A percentile compares a stretch with the other conserved stretches of the same genome.
These are phyloP conservation scores for Potentilla sterilis DNA, from an alignment of 306 rosid species.

Conservation along the genomic window DNA sequence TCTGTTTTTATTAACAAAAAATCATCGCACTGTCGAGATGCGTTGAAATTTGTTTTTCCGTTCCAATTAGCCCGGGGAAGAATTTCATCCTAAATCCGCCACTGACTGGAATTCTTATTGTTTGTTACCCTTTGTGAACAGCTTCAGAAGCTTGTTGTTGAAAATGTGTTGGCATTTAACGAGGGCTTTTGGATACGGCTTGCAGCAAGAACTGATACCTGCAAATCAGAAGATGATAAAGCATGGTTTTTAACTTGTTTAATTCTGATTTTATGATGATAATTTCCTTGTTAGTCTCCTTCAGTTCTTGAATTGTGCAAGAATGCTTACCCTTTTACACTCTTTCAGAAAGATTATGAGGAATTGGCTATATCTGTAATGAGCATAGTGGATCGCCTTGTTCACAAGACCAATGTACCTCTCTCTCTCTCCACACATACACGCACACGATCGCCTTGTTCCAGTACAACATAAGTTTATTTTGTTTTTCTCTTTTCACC, in stretches of 20 bases:
- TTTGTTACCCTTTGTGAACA: conserved; percentile 38
- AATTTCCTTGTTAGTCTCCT: conserved; percentile 21
- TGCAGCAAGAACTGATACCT: conserved; percentile 82
- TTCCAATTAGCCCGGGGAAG: no score
- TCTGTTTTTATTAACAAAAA: no score
- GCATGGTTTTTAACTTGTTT: conserved; percentile 46
- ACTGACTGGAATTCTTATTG: not conserved
- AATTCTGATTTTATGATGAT: conserved; percentile 9
- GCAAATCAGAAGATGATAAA: conserved; percentile 94
- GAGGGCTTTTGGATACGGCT: conserved; percentile 83
- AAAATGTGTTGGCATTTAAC: conserved; percentile 82
- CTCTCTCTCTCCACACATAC: conserved; percentile 8
- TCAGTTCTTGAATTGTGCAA: conserved; percentile 15
- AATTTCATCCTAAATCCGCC: no score
- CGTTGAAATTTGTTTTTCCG: no score
- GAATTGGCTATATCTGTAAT: conserved; percentile 75
- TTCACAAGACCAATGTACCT: conserved; percentile 74
- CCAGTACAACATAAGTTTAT: not conserved
- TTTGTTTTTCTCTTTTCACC: not conserved
- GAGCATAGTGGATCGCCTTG: conserved; percentile 73
- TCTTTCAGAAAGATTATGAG: conserved; percentile 83
- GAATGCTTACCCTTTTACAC: conserved; percentile 21
- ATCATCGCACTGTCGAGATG: no score
- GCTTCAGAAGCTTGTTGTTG: conserved; percentile 83
- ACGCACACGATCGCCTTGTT: conserved; percentile 15